Evolutionary conservation across 73 alveolate genomes (phyloP).

Genomic region (Paramecium primaurelia): DNA sequence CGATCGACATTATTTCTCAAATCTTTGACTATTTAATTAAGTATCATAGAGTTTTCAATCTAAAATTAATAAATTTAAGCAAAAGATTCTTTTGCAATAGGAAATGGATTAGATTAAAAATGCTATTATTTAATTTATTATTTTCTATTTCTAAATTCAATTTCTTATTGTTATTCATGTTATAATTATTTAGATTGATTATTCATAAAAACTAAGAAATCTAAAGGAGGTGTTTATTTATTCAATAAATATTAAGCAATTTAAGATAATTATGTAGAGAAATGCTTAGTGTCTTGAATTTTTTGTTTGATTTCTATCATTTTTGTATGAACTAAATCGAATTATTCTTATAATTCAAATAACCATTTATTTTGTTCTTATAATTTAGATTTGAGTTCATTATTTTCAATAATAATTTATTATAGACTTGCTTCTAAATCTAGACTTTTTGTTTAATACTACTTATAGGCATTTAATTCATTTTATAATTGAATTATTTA

Average conservation of each 20-base stretch:
- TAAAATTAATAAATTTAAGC: background rate
- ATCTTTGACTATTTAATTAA: background rate
- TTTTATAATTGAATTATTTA: background rate
- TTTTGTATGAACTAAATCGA: background rate
- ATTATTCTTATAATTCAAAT: background rate
- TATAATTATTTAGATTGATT: background rate
- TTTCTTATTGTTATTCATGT: background rate
- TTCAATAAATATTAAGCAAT: background rate
- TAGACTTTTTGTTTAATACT: background rate
- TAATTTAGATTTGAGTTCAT: background rate
- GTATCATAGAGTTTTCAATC: background rate
- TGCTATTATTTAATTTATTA: background rate
- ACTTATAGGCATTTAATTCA: background rate
- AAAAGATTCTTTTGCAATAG: background rate
- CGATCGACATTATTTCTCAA: background rate
- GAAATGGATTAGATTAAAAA: background rate
- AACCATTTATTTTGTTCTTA: background rate
- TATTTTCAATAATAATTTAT: background rate
- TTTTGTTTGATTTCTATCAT: background rate
- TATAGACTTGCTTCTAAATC: background rate
- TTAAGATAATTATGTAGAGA: background rate
- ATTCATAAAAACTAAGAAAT: constrained; percentile 3
- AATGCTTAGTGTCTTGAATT: background rate
- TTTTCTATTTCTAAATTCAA: background rate
- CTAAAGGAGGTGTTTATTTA: constrained; percentile 29